Conservation (phyloP, 139 green algal species). For the Microglena sp. region DNA sequence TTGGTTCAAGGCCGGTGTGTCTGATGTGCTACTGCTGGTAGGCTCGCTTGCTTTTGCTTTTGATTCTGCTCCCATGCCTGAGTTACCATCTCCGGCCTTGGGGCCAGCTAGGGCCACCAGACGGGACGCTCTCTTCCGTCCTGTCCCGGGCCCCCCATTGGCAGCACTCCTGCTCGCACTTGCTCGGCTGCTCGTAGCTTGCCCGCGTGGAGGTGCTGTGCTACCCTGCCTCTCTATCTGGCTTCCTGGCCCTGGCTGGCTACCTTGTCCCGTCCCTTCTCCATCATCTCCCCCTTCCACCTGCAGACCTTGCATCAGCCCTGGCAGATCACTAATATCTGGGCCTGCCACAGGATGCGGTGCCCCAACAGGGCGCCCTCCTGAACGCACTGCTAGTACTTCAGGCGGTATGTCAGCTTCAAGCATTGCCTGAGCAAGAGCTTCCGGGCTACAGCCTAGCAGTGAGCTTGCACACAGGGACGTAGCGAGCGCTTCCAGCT, state of each 20-base stretch:
- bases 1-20: too few relatives aligned
- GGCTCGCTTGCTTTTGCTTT: too few relatives aligned
- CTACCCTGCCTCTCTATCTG: too few relatives aligned
- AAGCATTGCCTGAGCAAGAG: too few relatives aligned
- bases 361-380: too few relatives aligned
- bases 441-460: neutral
- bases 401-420: too few relatives aligned
- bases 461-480: neutral
- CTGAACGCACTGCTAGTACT: too few relatives aligned
- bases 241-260: too few relatives aligned
- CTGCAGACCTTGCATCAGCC: neutral
- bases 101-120: neutral
- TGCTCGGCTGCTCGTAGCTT: neutral
- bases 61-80: too few relatives aligned
- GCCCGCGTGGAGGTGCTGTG: neutral
- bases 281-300: neutral
- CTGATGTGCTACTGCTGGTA: too few relatives aligned
- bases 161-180: slow-evolving; percentile 6
- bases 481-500: neutral
- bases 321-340: neutral
- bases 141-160: neutral
- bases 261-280: too few relatives aligned
- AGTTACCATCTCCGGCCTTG: neutral
- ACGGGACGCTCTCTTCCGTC: neutral
- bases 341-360: too few relatives aligned